These are phyloP conservation scores for Fomitopsis pulvina DNA, from an alignment of 768 basidiomycete genomes.

Conservation along the genomic window DNA sequence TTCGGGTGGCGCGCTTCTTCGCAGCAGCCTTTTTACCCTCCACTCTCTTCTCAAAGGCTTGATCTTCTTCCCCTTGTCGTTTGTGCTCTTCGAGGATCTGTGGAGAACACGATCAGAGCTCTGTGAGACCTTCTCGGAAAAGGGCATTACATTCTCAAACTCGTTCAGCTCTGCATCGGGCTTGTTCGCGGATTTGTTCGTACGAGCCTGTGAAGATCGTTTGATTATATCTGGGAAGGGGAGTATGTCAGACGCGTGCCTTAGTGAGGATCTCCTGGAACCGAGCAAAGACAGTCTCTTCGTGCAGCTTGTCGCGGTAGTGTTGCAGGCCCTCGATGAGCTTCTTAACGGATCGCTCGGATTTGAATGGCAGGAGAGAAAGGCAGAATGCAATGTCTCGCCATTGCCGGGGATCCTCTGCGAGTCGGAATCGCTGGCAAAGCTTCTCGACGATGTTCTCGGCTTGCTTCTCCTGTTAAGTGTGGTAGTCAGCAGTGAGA, in stretches of 20 bases:
- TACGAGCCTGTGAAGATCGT: constrained; percentile 49
- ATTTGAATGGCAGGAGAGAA: constrained; percentile 93
- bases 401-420: constrained; percentile 92
- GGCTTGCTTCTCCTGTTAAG: constrained; percentile 87
- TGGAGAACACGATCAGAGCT: constrained; percentile 1
- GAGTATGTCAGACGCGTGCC: constrained; percentile 35
- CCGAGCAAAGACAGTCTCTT: constrained; percentile 67
- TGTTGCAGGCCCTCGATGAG: constrained; percentile 87
- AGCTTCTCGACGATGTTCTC: constrained; percentile 97
- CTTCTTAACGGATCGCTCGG: constrained; percentile 93
- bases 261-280: constrained; percentile 92
- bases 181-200: constrained; percentile 88
- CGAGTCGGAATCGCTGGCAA: constrained; percentile 88
- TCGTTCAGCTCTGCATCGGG: constrained; percentile 92
- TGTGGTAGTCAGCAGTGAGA: neutral
- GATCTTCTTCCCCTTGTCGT: constrained; percentile 85
- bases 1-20: constrained; percentile 56
- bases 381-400: constrained; percentile 95
- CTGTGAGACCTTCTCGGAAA: neutral
- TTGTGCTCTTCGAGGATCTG: constrained; percentile 83
- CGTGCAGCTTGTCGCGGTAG: constrained; percentile 96
- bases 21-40: constrained; percentile 78
- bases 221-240: neutral
- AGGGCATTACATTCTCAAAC: constrained; percentile 65
- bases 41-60: constrained; percentile 82